These are phyloP conservation scores for Cadophora gregata DNA, from an alignment of 2,329 filamentous ascomycete species.

Conservation along the genomic window DNA sequence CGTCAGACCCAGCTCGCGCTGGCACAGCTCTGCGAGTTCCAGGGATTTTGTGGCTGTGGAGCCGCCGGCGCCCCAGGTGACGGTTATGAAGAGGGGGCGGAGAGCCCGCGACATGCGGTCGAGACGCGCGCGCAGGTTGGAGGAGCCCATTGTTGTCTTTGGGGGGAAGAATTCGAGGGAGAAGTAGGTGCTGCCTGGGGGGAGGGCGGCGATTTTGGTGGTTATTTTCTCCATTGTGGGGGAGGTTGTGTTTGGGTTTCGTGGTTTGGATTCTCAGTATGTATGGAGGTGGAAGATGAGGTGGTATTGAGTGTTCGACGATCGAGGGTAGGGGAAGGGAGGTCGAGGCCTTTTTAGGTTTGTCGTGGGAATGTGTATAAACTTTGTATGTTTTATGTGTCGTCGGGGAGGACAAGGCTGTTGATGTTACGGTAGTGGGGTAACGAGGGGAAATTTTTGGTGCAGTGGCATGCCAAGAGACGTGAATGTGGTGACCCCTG, in stretches of 20 bases:
- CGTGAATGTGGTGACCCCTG: not conserved
- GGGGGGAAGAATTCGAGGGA: conserved; percentile 99
- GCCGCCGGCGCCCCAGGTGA: conserved; percentile 97
- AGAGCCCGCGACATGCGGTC: conserved; percentile 94
- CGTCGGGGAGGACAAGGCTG: conserved; percentile 12
- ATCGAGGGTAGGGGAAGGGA: not conserved
- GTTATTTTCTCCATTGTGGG: conserved; percentile 75
- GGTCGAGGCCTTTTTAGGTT: not conserved
- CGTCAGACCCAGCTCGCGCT: conserved; percentile 87
- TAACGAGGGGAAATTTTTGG: conserved; percentile 4
- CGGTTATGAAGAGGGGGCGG: conserved; percentile 91
- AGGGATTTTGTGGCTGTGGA: conserved; percentile 90
- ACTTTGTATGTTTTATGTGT: not conserved
- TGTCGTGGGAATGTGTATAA: not conserved
- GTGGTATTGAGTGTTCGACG: not conserved
- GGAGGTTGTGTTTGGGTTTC: not conserved
- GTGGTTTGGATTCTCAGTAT: not conserved
- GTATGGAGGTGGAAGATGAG: not conserved
- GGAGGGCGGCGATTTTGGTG: conserved; percentile 91
- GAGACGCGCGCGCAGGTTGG: conserved; percentile 90
- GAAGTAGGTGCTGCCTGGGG: conserved; percentile 82
- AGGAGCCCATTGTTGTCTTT: conserved; percentile 94
- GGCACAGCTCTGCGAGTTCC: conserved; percentile 93
- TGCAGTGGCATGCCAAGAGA: conserved; percentile 3
- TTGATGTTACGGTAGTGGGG: not conserved